Base-by-base conservation (phyloP, 129 eudicot genomes). In the Flaveria trinervia region DNA sequence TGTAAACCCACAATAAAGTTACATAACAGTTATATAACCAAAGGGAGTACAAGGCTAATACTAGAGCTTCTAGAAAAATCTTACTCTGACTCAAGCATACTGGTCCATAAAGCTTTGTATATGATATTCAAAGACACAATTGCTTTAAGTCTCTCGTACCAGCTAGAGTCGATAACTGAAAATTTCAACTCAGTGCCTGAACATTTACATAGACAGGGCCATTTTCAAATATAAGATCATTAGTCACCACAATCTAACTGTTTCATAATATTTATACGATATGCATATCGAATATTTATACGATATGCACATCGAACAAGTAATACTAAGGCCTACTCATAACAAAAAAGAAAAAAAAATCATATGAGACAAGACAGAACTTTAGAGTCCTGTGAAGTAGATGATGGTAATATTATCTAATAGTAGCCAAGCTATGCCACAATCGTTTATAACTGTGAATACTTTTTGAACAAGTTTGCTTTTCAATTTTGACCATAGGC, bases 101-200 rank as follows among this genome's bases (percentile, higher is more conserved):
- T 68, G 60, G 22, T 84, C 98, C 93, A 94, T 68, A 87, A 54
- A 77, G 86, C 89, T 85, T 78, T 85, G 85, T 89, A 94, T 76
- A 52, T 83, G 49, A 65, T 77, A 80, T 88, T 83, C 74, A 91
- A 81, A 69, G 92, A 85, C 75, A 43, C 66, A 77, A 94, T 84
- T 66, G 80, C 85, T 68, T 87, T 90, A 54, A 71, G 72, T 72
- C 68, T 89, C 65, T 70, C 70, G 62, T 69, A 74, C 97, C 96
- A 91, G 80, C 74, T 52, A 17, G 88, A 55, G 28, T 84, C 91
- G 26, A 50, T 62, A 51, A 88, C 52, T 20, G 84, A 68, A 77
- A 87, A 88, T 78, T 79, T 76, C 82, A 94, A 62, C 85, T 87
- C 83, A 25, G 84, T 30, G 49, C 83, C 97, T 91, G 84, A 6